Conservation (phyloP, 2,329 filamentous ascomycete genomes). For the Fusarium sp. region DNA sequence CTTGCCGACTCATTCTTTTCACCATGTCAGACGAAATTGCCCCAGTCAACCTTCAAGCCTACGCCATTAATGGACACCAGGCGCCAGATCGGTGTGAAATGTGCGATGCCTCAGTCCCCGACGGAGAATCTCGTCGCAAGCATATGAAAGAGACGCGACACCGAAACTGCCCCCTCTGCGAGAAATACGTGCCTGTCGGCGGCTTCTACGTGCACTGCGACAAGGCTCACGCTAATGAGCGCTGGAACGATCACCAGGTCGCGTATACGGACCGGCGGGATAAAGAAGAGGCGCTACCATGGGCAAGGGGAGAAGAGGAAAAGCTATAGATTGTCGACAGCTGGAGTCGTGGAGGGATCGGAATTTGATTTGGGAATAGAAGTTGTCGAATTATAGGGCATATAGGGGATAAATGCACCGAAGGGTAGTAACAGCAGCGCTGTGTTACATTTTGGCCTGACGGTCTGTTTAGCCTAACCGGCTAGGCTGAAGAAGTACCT, state of each 20-base stretch:
- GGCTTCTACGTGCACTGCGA: conserved; percentile 7
- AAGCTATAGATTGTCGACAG: not conserved
- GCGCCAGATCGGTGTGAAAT: conserved; percentile 15
- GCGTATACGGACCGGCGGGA: not conserved
- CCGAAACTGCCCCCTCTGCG: conserved; percentile 5
- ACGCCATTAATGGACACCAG: conserved; percentile 67
- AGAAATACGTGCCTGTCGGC: conserved; percentile 8
- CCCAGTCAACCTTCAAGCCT: conserved; percentile 54
- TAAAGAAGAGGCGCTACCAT: conserved; percentile 2
- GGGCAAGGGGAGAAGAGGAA: not conserved
- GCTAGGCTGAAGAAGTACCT: no score
- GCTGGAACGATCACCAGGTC: conserved; percentile 15
- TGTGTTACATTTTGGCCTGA: no score
- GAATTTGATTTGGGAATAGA: no score
- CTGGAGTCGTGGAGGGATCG: not conserved
- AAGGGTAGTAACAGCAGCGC: no score
- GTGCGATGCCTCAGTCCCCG: conserved; percentile 7
- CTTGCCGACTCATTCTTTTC: no score
- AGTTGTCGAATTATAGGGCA: no score
- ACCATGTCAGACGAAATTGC: conserved; percentile 10
- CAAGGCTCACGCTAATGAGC: conserved; percentile 2
- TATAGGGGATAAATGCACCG: no score
- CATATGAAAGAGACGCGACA: conserved; percentile 16
- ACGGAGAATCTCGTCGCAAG: not conserved
- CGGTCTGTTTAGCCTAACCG: no score